Evolutionary conservation across 257 asterid genomes (phyloP), one percentile per base, ranked within the genome.

Genomic region (Nicotiana attenuata): DNA sequence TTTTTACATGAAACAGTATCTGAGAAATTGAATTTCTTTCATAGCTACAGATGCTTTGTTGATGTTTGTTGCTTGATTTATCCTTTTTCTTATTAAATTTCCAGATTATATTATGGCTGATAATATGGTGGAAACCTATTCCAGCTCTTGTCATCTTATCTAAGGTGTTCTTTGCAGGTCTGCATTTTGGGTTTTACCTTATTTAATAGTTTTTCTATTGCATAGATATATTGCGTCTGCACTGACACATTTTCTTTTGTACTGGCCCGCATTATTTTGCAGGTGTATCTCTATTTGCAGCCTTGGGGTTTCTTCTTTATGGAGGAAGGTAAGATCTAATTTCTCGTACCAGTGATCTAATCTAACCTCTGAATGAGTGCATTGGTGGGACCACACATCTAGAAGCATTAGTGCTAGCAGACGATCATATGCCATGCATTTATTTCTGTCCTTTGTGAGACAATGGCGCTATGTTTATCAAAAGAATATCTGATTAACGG

Each of bases 141-240:
- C 91, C 81, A 13, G 83, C 86, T 64, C 59, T 94, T 77, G 77
- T 96, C 89, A 87, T 93, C 76, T 82, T 94, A 77, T 91, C 98
- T 78, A 96, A 94, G 87, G 88, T 91, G 93, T 96, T 94, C 92
- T 96, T 96, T 91, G 97, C 99, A 92, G 99, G 99, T 96, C 81
- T 65, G 77, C 80, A 22, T 60, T 26, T 65, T 77, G 60, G 17
- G 31, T 28, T 69, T 79, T 75, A 29, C 67, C 26, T 82, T 26
- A 60, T 81, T 53, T 29, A 65, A 76, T 80, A 57, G 64, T 28
- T 85, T 41, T 10, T 31, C 79, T 75, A 16, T 15, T 75, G 22
- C 63, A 24, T 15, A 11, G 52, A 52, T 64, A 63, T 65, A 28
- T 59, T 52, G 20, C 78, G n/a, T 29, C 29, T 75, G 41, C 61